Percentiles rank a stretch among this genome's conserved stretches.
phyloP scores from a whole-genome alignment of 2,329 filamentous ascomycete genomes.

The Colletotrichum cereale region DNA sequence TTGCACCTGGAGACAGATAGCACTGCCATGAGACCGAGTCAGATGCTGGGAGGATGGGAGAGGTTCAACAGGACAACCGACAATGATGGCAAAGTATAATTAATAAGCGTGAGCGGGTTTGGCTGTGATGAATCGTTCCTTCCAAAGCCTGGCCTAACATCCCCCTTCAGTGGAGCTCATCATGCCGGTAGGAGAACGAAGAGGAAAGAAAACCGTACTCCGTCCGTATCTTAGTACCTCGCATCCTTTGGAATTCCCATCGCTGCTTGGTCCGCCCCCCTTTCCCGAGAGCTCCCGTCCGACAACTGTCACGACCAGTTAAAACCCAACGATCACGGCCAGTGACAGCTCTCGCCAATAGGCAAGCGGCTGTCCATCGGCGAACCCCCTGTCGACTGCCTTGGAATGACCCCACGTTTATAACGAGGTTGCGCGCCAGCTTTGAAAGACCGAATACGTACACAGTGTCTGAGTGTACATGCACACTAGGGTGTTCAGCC shows the following conservation, averaged over 20 bases:
- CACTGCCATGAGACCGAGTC: background rate
- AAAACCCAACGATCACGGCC: conserved; percentile 7
- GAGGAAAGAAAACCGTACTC: background rate
- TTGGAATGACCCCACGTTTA: background rate
- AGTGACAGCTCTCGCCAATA: background rate
- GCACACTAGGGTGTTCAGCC: background rate
- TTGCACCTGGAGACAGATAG: background rate
- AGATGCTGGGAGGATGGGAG: background rate
- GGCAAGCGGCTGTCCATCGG: too few species aligned
- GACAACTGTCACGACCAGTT: conserved; percentile 12
- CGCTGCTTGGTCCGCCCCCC: background rate
- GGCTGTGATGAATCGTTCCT: background rate
- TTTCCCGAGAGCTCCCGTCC: background rate
- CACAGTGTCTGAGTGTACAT: background rate
- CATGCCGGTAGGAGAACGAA: background rate
- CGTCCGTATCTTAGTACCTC: too few species aligned
- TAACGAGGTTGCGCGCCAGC: background rate
- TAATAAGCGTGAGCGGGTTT: background rate
- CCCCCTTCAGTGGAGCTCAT: background rate
- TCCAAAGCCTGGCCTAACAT: background rate
- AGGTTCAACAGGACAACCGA: background rate
- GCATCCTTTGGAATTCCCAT: too few species aligned
- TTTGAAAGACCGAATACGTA: background rate
- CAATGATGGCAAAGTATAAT: conserved; percentile 3
- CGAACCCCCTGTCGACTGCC: conserved; percentile 7